Conservation (phyloP, 805 yeast genomes). For the Yarrowia sp. region DNA sequence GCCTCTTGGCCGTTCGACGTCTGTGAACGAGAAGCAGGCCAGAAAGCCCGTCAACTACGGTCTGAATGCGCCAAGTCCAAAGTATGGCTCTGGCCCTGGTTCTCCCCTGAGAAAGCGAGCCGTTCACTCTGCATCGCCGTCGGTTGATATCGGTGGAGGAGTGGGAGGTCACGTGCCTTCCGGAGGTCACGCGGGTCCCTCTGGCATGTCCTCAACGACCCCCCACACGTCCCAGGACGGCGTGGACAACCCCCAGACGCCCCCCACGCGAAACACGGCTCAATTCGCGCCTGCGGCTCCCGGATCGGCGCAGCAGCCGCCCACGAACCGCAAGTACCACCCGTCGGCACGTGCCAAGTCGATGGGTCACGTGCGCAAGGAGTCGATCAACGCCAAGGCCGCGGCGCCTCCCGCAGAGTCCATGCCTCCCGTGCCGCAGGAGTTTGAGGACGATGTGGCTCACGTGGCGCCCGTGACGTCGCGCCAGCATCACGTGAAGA, state of each 20-base stretch:
- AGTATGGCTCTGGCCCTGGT: not conserved
- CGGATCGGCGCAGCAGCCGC: constrained; percentile 40
- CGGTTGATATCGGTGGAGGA: constrained; percentile 23
- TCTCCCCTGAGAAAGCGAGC: constrained; percentile 28
- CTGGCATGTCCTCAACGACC: not conserved
- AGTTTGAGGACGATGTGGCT: constrained; percentile 35
- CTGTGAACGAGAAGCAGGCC: constrained; percentile 42
- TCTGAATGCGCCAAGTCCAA: not conserved
- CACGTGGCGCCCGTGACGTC: constrained; percentile 39
- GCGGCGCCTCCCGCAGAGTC: not conserved
- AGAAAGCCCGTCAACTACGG: constrained; percentile 44
- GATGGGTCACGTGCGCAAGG: constrained; percentile 64
- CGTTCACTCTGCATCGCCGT: constrained; percentile 34
- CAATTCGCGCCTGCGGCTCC: constrained; percentile 41
- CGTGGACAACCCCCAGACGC: constrained; percentile 11
- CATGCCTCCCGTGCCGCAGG: constrained; percentile 27
- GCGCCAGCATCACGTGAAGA: constrained; percentile 40
- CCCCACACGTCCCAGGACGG: constrained; percentile 14
- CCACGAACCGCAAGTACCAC: constrained; percentile 55
- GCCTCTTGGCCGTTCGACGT: constrained; percentile 41
- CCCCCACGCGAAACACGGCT: constrained; percentile 4
- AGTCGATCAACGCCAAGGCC: constrained; percentile 13
- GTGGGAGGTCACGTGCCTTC: too few relatives aligned
- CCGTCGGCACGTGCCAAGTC: constrained; percentile 91
- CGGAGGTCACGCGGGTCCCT: too few relatives aligned